Conservation (phyloP, 2,329 filamentous ascomycete genomes). For the Neurospora crassa region DNA sequence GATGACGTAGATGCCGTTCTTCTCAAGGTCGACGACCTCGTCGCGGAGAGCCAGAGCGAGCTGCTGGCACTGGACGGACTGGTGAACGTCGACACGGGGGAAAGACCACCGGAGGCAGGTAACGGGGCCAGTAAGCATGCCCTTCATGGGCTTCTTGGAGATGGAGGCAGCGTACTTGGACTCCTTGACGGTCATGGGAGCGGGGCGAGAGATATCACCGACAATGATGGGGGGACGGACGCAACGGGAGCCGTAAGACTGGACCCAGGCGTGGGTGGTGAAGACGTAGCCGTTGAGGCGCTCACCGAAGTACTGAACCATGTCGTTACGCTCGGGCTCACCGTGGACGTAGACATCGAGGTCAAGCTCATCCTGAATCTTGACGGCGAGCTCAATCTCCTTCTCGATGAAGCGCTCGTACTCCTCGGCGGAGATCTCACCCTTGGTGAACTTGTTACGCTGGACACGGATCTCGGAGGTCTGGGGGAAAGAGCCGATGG, state of each 20-base stretch:
- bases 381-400: constrained; percentile 91
- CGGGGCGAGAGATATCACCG: constrained; percentile 93
- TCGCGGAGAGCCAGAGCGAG: constrained; percentile 96
- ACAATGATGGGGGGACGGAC: constrained; percentile 98
- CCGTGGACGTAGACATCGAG: constrained; percentile 97
- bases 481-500: constrained; percentile 98
- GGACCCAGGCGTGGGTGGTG: constrained; percentile 96
- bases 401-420: constrained; percentile 99
- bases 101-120: constrained; percentile 99
- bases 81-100: constrained; percentile 98
- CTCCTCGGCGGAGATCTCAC: constrained; percentile 81
- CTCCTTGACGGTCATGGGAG: constrained; percentile 99
- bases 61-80: constrained; percentile 98
- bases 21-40: constrained; percentile 96
- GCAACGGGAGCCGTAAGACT: constrained; percentile 96
- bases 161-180: constrained; percentile 96
- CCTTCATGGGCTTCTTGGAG: constrained; percentile 99
- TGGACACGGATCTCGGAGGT: constrained; percentile 96
- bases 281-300: constrained; percentile 94
- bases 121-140: constrained; percentile 98
- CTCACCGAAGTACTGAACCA: constrained; percentile 99
- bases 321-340: constrained; percentile 99
- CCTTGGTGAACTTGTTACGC: constrained; percentile 98
- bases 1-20: constrained; percentile 93
- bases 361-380: constrained; percentile 96